These are phyloP conservation scores for Fusarium nurragi DNA, from an alignment of 2,329 filamentous ascomycete species.

Conservation along the genomic window DNA sequence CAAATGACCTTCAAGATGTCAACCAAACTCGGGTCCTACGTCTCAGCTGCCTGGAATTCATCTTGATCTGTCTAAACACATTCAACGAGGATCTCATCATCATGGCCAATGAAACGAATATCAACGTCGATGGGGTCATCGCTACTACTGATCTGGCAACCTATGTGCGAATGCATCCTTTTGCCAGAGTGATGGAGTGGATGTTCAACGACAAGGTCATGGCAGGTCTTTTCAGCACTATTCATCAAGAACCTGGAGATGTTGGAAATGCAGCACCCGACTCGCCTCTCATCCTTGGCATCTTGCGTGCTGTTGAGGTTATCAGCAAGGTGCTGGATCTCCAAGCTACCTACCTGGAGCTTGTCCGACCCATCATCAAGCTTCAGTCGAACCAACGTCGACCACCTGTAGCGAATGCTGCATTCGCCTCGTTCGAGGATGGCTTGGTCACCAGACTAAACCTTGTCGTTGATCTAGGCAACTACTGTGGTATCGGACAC, in stretches of 20 bases:
- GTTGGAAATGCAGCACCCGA: constrained; percentile 77
- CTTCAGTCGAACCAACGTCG: constrained; percentile 68
- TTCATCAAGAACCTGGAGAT: constrained; percentile 78
- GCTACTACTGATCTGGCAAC: constrained; percentile 76
- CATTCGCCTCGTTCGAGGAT: constrained; percentile 91
- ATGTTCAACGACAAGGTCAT: constrained; percentile 94
- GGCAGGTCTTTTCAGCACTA: constrained; percentile 77
- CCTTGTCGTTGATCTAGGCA: constrained; percentile 82
- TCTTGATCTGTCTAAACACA: constrained; percentile 77
- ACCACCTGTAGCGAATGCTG: constrained; percentile 70
- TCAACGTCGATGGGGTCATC: constrained; percentile 79
- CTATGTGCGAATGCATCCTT: constrained; percentile 91
- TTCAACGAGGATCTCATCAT: constrained; percentile 96
- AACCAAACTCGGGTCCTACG: constrained; percentile 78
- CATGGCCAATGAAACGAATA: constrained; percentile 80
- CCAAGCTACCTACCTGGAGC: constrained; percentile 89
- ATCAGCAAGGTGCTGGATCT: constrained; percentile 85
- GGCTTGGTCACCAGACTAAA: constrained; percentile 83
- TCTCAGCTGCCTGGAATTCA: constrained; percentile 85
- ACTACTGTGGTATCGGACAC: constrained; percentile 87
- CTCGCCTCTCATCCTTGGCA: constrained; percentile 82
- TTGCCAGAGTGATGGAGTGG: constrained; percentile 96
- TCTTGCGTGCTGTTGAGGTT: constrained; percentile 83
- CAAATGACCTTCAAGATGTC: constrained; percentile 71
- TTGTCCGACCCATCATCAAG: constrained; percentile 83